Conservation (phyloP, 768 basidiomycete genomes). For the Pulveroboletus frians region DNA sequence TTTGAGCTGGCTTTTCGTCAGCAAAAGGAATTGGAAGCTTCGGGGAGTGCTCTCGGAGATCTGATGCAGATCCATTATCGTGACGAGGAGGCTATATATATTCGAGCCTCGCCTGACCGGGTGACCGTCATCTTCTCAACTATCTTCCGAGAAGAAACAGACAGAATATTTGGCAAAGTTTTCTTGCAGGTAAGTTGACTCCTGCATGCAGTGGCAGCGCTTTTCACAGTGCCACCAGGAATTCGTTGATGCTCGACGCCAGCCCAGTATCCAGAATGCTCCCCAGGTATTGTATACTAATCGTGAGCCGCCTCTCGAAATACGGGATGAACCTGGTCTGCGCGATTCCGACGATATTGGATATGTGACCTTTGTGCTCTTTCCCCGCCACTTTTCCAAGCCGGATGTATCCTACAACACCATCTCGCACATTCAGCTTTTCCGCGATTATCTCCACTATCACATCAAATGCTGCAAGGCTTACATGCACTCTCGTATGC, state of each 20-base stretch:
- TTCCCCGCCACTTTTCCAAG: slow-evolving; percentile 90
- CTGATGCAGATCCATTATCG: slow-evolving; percentile 93
- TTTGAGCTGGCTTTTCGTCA: slow-evolving; percentile 84
- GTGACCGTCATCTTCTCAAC: slow-evolving; percentile 98
- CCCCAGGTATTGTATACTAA: slow-evolving; percentile 96
- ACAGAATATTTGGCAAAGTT: slow-evolving; percentile 95
- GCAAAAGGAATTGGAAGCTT: slow-evolving; percentile 79
- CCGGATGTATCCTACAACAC: slow-evolving; percentile 62
- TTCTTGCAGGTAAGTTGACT: slow-evolving; percentile 78
- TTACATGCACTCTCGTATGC: slow-evolving; percentile 98
- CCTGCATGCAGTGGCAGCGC: background rate
- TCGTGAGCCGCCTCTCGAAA: slow-evolving; percentile 94
- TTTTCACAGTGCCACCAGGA: slow-evolving; percentile 48
- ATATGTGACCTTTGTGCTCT: slow-evolving; percentile 96
- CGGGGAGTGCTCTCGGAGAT: slow-evolving; percentile 63
- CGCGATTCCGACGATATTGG: slow-evolving; percentile 84
- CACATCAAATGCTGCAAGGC: slow-evolving; percentile 99
- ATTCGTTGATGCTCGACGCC: slow-evolving; percentile 96
- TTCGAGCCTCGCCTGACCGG: slow-evolving; percentile 89
- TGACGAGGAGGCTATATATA: slow-evolving; percentile 94
- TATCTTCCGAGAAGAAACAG: slow-evolving; percentile 94
- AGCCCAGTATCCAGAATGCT: slow-evolving; percentile 90
- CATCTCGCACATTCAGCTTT: slow-evolving; percentile 92
- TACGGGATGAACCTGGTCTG: slow-evolving; percentile 79
- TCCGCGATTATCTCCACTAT: slow-evolving; percentile 99